A percentile compares a stretch with the other conserved stretches of the same genome.
These are phyloP conservation scores for Penicillium crustosum DNA, from an alignment of 2,329 filamentous ascomycete genomes.

Conservation along the genomic window DNA sequence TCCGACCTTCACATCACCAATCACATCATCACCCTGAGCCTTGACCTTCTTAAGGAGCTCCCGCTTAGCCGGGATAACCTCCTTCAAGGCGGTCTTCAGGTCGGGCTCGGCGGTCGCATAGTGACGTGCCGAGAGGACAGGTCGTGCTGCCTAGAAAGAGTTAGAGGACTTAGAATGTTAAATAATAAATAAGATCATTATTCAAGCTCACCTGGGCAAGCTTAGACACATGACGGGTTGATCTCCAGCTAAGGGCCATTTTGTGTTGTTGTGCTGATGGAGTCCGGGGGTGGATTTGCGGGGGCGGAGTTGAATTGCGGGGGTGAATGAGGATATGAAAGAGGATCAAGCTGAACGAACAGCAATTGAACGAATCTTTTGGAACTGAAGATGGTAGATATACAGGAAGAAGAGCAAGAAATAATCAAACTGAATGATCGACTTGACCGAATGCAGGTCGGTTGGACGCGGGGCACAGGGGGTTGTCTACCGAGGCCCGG, in stretches of 20 bases:
- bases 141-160: constrained; percentile 23
- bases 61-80: constrained; percentile 85
- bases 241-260: constrained; percentile 40
- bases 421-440: constrained; percentile 12
- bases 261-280: constrained; percentile 14
- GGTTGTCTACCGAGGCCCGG: constrained; percentile 23
- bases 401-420: background rate
- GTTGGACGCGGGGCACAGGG: constrained; percentile 24
- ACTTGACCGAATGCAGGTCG: constrained; percentile 14
- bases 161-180: background rate
- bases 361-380: constrained; percentile 3
- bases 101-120: constrained; percentile 74
- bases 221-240: constrained; percentile 40
- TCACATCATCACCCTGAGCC: constrained; percentile 73
- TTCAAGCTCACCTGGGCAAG: constrained; percentile 35
- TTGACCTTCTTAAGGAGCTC: constrained; percentile 95
- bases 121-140: constrained; percentile 25
- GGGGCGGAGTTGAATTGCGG: constrained; percentile 24
- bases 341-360: constrained; percentile 1
- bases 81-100: constrained; percentile 81
- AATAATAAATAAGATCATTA: background rate
- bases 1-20: constrained; percentile 91
- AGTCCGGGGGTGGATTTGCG: constrained; percentile 26
- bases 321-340: constrained; percentile 2
- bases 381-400: background rate